phyloP scores from a whole-genome alignment of 345 rosid species.

The Lumnitzera racemosa region DNA sequence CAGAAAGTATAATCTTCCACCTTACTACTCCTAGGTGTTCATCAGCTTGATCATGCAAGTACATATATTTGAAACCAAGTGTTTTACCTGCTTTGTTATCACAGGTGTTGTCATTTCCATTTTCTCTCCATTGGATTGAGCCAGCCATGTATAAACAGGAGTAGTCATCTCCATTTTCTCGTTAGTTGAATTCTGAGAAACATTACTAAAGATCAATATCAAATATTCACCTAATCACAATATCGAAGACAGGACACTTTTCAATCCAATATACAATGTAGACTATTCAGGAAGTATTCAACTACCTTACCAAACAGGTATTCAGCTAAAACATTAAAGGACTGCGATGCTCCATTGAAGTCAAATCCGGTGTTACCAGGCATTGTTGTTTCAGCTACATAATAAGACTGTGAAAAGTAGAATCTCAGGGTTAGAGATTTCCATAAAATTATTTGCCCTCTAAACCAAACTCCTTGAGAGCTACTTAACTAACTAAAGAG shows the following conservation, averaged over 20 bases:
- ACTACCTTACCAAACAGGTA: constrained; percentile 96
- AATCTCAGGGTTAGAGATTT: neutral
- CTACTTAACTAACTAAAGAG: neutral
- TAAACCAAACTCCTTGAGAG: neutral
- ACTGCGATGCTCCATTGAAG: constrained; percentile 57
- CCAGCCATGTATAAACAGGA: constrained; percentile 66
- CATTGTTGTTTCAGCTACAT: constrained; percentile 78
- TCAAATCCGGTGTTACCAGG: constrained; percentile 76
- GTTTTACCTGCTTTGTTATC: constrained; percentile 59
- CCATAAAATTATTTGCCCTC: neutral
- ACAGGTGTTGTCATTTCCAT: constrained; percentile 97
- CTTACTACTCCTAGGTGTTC: too few relatives aligned
- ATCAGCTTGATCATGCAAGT: too few relatives aligned
- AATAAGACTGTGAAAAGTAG: constrained; percentile 48
- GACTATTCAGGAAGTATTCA: neutral
- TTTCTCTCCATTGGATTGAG: constrained; percentile 54
- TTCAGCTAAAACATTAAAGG: constrained; percentile 77
- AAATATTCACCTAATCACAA: constrained; percentile 9
- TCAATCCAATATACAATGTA: neutral
- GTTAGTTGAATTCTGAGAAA: constrained; percentile 41
- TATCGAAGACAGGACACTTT: neutral
- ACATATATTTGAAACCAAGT: neutral
- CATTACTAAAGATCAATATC: constrained; percentile 1
- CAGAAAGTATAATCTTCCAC: too few relatives aligned
- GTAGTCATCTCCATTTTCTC: constrained; percentile 94